phyloP scores from a whole-genome alignment of 1,284 basidiomycete genomes.

The Fomes fomentarius region DNA sequence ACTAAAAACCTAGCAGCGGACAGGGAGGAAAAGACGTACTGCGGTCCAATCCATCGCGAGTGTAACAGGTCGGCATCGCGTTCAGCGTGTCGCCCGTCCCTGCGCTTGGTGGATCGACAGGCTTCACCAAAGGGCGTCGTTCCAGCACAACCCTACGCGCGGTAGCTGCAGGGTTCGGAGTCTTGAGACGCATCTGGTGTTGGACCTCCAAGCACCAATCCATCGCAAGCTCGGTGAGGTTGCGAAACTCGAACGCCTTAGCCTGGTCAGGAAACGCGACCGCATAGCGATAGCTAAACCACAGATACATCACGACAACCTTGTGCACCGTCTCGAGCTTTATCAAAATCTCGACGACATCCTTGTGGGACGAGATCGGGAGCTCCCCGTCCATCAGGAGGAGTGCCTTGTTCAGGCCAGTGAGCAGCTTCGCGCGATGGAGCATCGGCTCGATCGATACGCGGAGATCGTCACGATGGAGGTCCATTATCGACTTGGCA shows the following conservation, averaged over 20 bases:
- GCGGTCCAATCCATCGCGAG: neutral
- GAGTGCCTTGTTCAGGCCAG: conserved; percentile 23
- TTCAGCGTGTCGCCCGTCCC: neutral
- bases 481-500: conserved; percentile 27
- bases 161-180: neutral
- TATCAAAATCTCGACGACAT: conserved; percentile 36
- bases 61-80: no score
- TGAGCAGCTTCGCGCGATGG: conserved; percentile 21
- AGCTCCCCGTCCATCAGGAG: conserved; percentile 20
- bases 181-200: conserved; percentile 14
- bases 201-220: conserved; percentile 61
- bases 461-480: conserved; percentile 24
- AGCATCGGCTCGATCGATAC: conserved; percentile 25
- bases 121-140: conserved; percentile 3
- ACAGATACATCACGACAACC: conserved; percentile 83
- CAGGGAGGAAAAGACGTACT: neutral
- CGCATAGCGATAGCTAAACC: conserved; percentile 83
- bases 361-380: conserved; percentile 2
- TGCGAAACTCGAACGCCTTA: conserved; percentile 59
- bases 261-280: conserved; percentile 70
- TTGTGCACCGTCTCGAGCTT: conserved; percentile 85
- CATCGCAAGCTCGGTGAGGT: conserved; percentile 70
- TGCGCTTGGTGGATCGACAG: no score
- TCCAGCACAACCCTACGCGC: conserved; percentile 12
- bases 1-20: no score